Percentiles rank a stretch among this genome's conserved stretches.
phyloP scores from a whole-genome alignment of 352 stramenopile genomes.

The Globisporangium okanoganense region DNA sequence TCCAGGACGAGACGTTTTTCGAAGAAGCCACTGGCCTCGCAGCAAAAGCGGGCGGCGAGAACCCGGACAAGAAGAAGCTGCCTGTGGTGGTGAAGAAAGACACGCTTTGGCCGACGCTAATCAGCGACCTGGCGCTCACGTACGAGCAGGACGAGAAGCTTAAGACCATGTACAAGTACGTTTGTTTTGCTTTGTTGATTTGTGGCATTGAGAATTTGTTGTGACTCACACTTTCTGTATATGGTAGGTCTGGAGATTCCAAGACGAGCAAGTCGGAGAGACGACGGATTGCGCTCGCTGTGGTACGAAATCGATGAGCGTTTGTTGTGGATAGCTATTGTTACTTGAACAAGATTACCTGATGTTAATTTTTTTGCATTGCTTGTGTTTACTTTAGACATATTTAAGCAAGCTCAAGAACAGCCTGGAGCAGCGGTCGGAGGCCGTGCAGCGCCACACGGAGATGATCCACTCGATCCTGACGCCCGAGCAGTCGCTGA shows the following conservation, averaged over 20 bases:
- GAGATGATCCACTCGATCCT: slow-evolving; percentile 84
- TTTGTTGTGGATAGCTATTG: no score
- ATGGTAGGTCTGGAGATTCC: slow-evolving; percentile 66
- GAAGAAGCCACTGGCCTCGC: slow-evolving; percentile 53
- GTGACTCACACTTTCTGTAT: no score
- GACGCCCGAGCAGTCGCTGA: slow-evolving; percentile 80
- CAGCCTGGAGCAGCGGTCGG: slow-evolving; percentile 74
- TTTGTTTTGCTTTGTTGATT: no score
- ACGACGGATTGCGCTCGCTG: slow-evolving; percentile 73
- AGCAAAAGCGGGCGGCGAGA: slow-evolving; percentile 42
- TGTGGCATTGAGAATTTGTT: no score
- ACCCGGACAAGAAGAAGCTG: slow-evolving; percentile 61
- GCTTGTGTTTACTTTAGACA: slow-evolving; percentile 35
- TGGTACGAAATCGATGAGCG: no score
- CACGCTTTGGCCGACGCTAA: slow-evolving; percentile 77
- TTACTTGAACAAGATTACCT: no score
- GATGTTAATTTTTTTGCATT: no score
- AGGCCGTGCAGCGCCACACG: slow-evolving; percentile 73
- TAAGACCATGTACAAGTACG: slow-evolving; percentile 86
- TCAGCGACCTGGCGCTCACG: slow-evolving; percentile 70
- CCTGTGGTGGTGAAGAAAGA: slow-evolving; percentile 76
- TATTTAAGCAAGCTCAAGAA: slow-evolving; percentile 89
- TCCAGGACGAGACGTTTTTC: slow-evolving; percentile 84
- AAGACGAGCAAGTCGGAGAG: slow-evolving; percentile 84
- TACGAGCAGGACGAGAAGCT: slow-evolving; percentile 91